Conservation (phyloP, 495 filamentous ascomycete species). For the Xylaria bambusicola region DNA sequence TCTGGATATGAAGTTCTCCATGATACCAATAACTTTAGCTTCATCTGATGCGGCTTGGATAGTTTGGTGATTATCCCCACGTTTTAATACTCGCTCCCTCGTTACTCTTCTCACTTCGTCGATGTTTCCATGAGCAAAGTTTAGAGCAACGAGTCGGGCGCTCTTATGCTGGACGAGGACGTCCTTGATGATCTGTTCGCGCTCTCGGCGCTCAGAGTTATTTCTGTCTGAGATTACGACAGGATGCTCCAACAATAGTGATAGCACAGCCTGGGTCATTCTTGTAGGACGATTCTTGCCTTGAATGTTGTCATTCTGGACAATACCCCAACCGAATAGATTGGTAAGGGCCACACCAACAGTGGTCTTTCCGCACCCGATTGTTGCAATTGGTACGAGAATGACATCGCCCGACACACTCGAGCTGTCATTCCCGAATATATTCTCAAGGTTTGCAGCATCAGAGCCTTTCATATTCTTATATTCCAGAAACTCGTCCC, state of each 20-base stretch:
- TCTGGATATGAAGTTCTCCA: conserved; percentile 88
- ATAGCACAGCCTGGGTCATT: conserved; percentile 69
- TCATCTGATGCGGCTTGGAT: conserved; percentile 76
- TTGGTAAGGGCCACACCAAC: conserved; percentile 78
- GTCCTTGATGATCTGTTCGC: conserved; percentile 83
- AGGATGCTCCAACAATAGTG: conserved; percentile 57
- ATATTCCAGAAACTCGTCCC: conserved; percentile 80
- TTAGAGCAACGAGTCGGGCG: conserved; percentile 81
- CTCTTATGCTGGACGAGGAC: conserved; percentile 59
- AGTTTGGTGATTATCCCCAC: conserved; percentile 97
- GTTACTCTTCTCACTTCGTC: conserved; percentile 73
- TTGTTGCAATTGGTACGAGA: conserved; percentile 82
- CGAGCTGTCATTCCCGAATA: conserved; percentile 24
- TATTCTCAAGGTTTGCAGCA: conserved; percentile 47
- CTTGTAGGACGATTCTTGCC: conserved; percentile 69
- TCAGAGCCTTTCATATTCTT: conserved; percentile 84
- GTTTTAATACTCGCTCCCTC: conserved; percentile 72
- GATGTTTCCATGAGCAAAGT: conserved; percentile 80
- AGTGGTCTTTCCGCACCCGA: conserved; percentile 97
- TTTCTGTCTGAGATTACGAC: conserved; percentile 93
- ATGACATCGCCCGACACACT: conserved; percentile 66
- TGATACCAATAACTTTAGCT: conserved; percentile 78
- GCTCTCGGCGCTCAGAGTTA: conserved; percentile 85
- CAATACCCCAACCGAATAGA: conserved; percentile 89
- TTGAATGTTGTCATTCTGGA: conserved; percentile 96